Evolutionary conservation across 2,329 filamentous ascomycete species (phyloP), one percentile per base, ranked within the genome.

Genomic region (Cladobotryum mycophilum): DNA sequence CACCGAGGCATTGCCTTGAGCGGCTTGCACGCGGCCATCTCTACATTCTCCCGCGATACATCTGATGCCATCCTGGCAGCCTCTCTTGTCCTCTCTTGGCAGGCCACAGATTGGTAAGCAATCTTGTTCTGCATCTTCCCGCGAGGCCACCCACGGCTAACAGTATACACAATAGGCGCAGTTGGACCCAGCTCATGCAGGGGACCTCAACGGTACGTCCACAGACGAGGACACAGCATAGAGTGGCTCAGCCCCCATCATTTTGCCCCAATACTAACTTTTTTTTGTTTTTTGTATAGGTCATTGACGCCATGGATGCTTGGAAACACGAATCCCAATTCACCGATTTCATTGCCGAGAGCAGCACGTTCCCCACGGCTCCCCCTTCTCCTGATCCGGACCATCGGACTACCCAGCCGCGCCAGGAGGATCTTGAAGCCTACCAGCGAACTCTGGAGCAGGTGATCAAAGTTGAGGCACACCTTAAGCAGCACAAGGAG

Each of bases 271-370:
- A 25, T 33, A 33, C 51, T 53, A 34, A 53, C 48, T 20, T 18
- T n/a, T n/a, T n/a, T n/a, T n/a, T n/a, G n/a, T n/a, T n/a, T n/a
- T 33, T 13, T 18, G 13, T 20, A 6, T 64, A 91, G 86, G 84
- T 97, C 48, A 86, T 96, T 58, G 84, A 89, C 61, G 86, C 88
- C 41, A 97, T 97, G 90, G 87, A 91, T 56, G 79, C 82, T 13
- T 95, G 89, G 90, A 89, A 89, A 68, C 84, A 95, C 60, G 86
- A 95, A 65, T 96, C 91, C 34, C 81, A 90, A 56, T 92, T 93
- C 61, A 81, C 82, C 56, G 85, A 90, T 59, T 89, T 89, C 70
- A 89, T 95, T 59, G 81, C 81, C 56, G 86, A 91, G 67, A 87
- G 86, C 70, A 85, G 82, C 74, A 86, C 84, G 18, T 85, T 87